phyloP scores from a whole-genome alignment of 139 green algal species.

The Nannochloris sp. region DNA sequence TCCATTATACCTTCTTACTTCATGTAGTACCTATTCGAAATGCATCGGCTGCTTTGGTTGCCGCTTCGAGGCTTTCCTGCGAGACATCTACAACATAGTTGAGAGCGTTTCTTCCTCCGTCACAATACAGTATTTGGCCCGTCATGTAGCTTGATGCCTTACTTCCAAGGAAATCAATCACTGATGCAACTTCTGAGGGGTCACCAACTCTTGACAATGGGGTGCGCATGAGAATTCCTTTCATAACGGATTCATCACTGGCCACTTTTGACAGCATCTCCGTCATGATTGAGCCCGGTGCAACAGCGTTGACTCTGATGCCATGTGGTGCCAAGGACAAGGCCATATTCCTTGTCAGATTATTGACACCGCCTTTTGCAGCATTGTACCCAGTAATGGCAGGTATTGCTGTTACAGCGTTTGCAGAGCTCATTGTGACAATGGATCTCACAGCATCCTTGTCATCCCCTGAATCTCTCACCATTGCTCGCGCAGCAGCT shows the following conservation, averaged over 20 bases:
- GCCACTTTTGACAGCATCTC: conserved; percentile 55
- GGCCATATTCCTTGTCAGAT: conserved; percentile 72
- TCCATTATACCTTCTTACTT: too few relatives aligned
- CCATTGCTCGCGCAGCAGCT: conserved; percentile 59
- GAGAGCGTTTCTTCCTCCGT: conserved; percentile 70
- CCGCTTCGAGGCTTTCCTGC: background rate
- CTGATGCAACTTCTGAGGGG: conserved; percentile 58
- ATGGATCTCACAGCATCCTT: conserved; percentile 26
- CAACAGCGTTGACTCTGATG: conserved; percentile 79
- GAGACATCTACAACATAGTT: conserved; percentile 62
- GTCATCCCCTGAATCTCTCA: conserved; percentile 17
- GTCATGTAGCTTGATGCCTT: conserved; percentile 68
- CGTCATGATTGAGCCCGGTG: conserved; percentile 70
- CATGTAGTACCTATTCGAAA: too few relatives aligned
- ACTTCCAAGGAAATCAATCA: conserved; percentile 60
- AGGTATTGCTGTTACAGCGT: conserved; percentile 68
- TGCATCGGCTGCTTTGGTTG: too few relatives aligned
- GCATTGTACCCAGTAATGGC: conserved; percentile 61
- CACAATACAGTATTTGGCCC: conserved; percentile 63
- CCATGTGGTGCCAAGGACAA: conserved; percentile 63
- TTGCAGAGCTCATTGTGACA: conserved; percentile 77
- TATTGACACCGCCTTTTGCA: conserved; percentile 76
- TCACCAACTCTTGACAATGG: conserved; percentile 64
- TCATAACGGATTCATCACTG: conserved; percentile 6
- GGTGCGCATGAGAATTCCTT: conserved; percentile 46